Conservation (phyloP, 2,329 filamentous ascomycete genomes). For the Pseudocercospora pini-densiflorae region DNA sequence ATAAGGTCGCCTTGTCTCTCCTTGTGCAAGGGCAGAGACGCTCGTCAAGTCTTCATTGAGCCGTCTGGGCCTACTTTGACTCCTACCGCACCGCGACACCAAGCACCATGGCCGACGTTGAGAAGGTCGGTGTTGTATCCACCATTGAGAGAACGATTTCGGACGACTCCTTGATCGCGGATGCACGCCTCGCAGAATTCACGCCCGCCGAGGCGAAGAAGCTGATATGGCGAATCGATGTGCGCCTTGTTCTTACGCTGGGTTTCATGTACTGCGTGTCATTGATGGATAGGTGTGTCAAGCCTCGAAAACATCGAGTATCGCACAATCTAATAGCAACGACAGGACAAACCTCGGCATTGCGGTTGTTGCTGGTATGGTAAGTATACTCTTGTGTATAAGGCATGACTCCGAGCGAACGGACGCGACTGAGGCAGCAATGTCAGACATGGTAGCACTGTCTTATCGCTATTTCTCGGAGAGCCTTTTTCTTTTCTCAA, state of each 20-base stretch:
- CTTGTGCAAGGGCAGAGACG: background rate
- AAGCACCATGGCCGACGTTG: slow-evolving; percentile 27
- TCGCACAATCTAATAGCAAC: background rate
- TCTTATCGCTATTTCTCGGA: too few species aligned
- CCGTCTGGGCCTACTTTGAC: background rate
- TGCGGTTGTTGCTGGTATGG: slow-evolving; percentile 42
- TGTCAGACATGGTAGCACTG: too few species aligned
- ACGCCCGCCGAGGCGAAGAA: slow-evolving; percentile 65
- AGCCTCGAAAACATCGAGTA: background rate
- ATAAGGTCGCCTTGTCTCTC: background rate
- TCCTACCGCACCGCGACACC: background rate
- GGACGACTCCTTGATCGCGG: slow-evolving; percentile 31
- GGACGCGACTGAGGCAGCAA: too few species aligned
- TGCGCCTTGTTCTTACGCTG: slow-evolving; percentile 52
- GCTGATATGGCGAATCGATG: slow-evolving; percentile 73
- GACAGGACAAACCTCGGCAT: slow-evolving; percentile 39
- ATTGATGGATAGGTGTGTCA: slow-evolving; percentile 40
- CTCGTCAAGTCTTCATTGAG: background rate
- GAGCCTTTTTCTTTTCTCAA: too few species aligned
- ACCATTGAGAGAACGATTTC: slow-evolving; percentile 35
- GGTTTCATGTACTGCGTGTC: slow-evolving; percentile 46
- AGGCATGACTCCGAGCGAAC: too few species aligned
- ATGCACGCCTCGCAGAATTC: slow-evolving; percentile 48
- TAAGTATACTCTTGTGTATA: too few species aligned
- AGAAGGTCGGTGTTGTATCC: slow-evolving; percentile 28